Evolutionary conservation across 75 land plant species (phyloP).

Genomic region (Adiantum capillusveneris): DNA sequence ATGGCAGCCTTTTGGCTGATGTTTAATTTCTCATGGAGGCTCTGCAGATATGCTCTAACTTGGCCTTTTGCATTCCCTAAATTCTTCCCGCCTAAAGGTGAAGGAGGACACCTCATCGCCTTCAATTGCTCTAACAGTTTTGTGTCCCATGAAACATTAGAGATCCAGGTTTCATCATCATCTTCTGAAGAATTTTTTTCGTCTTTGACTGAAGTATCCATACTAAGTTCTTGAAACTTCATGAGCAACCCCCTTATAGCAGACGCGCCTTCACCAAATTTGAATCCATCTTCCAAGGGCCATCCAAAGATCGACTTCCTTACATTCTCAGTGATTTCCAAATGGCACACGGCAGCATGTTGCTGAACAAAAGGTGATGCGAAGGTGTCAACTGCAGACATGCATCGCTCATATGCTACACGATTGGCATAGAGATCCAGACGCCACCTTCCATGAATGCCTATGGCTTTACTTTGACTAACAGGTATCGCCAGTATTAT

Average conservation of each 20-base stretch:
- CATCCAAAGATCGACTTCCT: background rate
- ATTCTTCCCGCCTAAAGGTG: conserved; percentile 23
- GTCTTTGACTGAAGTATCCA: background rate
- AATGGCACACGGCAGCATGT: background rate
- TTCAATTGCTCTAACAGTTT: conserved; percentile 10
- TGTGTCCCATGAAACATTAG: background rate
- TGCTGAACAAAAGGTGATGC: conserved; percentile 21
- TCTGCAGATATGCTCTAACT: conserved; percentile 15
- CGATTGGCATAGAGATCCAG: conserved; percentile 32
- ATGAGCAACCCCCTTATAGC: conserved; percentile 18
- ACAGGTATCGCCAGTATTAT: conserved; percentile 21
- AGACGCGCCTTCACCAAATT: conserved; percentile 21
- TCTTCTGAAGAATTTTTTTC: background rate
- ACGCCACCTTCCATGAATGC: conserved; percentile 23
- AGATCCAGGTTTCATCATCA: conserved; percentile 1
- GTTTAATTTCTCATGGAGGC: conserved; percentile 14
- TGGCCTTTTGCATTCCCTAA: conserved; percentile 21
- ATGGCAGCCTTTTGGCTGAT: conserved; percentile 27
- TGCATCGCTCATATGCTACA: conserved; percentile 30
- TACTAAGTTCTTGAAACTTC: conserved; percentile 8
- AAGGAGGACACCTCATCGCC: conserved; percentile 18
- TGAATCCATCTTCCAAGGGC: conserved; percentile 3
- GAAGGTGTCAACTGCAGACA: conserved; percentile 26
- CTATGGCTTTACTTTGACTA: conserved; percentile 10
- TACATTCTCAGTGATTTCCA: background rate